Base-by-base conservation (phyloP, 106 monocot genomes). In the Acanthochlamys bracteata region DNA sequence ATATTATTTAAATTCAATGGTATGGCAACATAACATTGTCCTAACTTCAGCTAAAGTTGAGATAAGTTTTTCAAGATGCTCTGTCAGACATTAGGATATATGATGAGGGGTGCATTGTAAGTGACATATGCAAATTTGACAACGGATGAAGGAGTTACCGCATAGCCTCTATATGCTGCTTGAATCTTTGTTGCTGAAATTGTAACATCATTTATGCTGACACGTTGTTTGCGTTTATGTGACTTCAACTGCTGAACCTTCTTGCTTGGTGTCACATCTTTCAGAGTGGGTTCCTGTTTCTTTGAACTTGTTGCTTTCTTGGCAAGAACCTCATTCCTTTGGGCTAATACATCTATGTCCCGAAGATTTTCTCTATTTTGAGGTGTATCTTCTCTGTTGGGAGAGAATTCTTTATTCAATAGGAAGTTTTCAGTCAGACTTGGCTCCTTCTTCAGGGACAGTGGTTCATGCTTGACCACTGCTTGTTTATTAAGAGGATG, bases 111-210 rank as follows among this genome's bases (percentile, higher is more conserved):
- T 1, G 49, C 49, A 49, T 14, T 49, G 12, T 49, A 49, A 49
- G 9, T 49, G 13, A 17, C 49, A 49, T 12, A 49, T 17, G 9
- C 2, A 49, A 49, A 49, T 10, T 1, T 49, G 49, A 12, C 4
- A 6, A 33, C 1, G 33, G 49, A 17, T 49, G 49, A 26, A 21
- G 53, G 24, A 4, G 12, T 69, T 75, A 89, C 94, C 84, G 73
- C 55, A 24, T 84, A 79, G 68, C 90, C 90, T 76, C 84, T 74
- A 57, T 74, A 95, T 54, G 90, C 84, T 65, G 86, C 73, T 76
- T 95, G 94, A 24, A 95, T 95, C 67, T 68, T 79, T 39, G 59
- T 72, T 67, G 86, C 89, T 23, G 94, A 75, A 57, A 60, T 53
- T 21, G 67, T 73, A 66, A 65, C 72, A 57, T 61, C 40, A 14